Base-by-base conservation (phyloP, 352 stramenopile genomes). In the Halophytophthora polymorphica region DNA sequence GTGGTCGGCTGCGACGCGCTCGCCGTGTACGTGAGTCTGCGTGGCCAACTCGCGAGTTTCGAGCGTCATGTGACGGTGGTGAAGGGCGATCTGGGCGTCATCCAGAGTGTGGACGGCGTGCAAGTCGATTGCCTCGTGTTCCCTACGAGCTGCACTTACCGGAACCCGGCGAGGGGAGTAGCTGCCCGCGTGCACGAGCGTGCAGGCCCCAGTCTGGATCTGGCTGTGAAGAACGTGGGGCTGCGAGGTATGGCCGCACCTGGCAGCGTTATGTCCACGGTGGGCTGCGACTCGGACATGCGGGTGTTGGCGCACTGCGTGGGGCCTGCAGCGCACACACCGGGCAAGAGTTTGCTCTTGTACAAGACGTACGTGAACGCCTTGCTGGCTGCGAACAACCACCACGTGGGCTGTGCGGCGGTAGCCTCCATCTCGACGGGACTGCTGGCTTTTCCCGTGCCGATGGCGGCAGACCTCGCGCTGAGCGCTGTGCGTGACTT, bases 391-490 rank as follows among this genome's bases (percentile, higher is more conserved):
- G 52, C 72, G 13, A 47, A 71, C 17, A 61, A 58, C 19, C 59
- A 56, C n/a, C 34, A 76, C 18, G 57, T 84, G 6, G 21, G 45
- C 12, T 88, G 75, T 14, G 64, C 71, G 4, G 73, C 69, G 4
- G 49, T 87, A 8, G 71, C 69, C 12, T 87, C 75, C 10, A 72
- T 89, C 37, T 87, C 78, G 2, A 87, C 78, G 1, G 78, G 78
- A 0, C 37, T 43, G 1, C 25, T 69, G 11, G 41, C 45, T 0
- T 86, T 77, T 48, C 71, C 67, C 1, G 52, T 81, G 15, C 17
- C 61, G 0, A 43, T 56, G 4, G 75, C 77, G 0, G 66, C 73
- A 19, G 42, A 54, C 21, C 66, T 78, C 22, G 69, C 77, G 18
- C 29, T 86, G 23, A 53, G 50, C 4, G 69, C 60, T 3, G 52